Percentiles rank a stretch among this genome's conserved stretches.
phyloP scores from a whole-genome alignment of 2,329 filamentous ascomycete genomes.

The Aspergillus amoenus region DNA sequence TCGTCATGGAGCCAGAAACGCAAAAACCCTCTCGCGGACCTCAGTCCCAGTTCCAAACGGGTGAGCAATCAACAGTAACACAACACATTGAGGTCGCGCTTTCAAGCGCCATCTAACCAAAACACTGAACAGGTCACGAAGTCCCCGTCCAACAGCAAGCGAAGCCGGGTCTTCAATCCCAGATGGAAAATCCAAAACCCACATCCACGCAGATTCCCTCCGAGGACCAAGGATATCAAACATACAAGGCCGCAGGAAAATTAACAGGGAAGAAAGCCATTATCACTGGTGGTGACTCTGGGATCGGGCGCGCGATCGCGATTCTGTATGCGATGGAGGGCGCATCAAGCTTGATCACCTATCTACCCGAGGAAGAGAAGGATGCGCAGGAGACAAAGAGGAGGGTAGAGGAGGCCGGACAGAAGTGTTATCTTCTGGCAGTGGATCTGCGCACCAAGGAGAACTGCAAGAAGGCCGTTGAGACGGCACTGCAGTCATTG shows the following conservation, averaged over 20 bases:
- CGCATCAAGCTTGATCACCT: slow-evolving; percentile 69
- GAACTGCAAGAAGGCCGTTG: slow-evolving; percentile 69
- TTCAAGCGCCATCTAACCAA: background rate
- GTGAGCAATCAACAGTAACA: slow-evolving; percentile 17
- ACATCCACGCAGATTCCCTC: slow-evolving; percentile 66
- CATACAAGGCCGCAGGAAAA: slow-evolving; percentile 74
- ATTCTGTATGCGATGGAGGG: slow-evolving; percentile 81
- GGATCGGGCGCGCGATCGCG: slow-evolving; percentile 74
- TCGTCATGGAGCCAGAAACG: slow-evolving; percentile 18
- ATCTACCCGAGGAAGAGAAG: slow-evolving; percentile 71
- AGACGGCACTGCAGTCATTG: slow-evolving; percentile 65
- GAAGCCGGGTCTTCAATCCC: slow-evolving; percentile 53
- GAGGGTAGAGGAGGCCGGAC: slow-evolving; percentile 65
- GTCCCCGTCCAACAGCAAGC: slow-evolving; percentile 54
- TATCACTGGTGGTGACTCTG: slow-evolving; percentile 78
- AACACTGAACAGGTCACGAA: slow-evolving; percentile 44
- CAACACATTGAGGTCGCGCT: background rate
- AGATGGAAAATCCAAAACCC: slow-evolving; percentile 59
- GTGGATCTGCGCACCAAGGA: slow-evolving; percentile 64
- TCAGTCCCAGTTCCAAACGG: slow-evolving; percentile 36
- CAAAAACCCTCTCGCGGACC: slow-evolving; percentile 13
- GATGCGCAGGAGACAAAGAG: slow-evolving; percentile 75
- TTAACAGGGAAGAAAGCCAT: slow-evolving; percentile 72
- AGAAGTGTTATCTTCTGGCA: slow-evolving; percentile 62
- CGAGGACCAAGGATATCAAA: slow-evolving; percentile 64